Conservation (phyloP, 768 basidiomycete genomes). For the Auricularia auricula-judae region DNA sequence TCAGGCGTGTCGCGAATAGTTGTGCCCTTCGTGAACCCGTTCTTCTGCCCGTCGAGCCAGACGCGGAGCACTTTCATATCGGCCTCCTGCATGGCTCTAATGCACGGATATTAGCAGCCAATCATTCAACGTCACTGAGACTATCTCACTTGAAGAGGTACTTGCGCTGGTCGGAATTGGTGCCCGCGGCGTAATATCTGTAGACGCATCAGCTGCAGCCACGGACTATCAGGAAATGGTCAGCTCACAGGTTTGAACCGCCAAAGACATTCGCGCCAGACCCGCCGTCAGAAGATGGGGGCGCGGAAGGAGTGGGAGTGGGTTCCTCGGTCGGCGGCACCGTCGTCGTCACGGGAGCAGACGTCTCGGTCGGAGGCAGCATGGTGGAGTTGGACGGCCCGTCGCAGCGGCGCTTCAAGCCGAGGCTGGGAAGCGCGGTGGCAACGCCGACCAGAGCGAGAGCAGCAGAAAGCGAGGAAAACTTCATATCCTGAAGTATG, state of each 20-base stretch:
- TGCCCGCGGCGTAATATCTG: neutral
- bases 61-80: slow-evolving; percentile 16
- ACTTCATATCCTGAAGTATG: no score
- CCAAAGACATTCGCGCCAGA: neutral
- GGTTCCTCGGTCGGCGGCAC: neutral
- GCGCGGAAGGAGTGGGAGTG: neutral
- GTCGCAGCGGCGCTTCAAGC: no score
- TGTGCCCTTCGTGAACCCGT: slow-evolving; percentile 7
- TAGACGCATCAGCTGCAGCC: no score
- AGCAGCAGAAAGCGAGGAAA: no score
- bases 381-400: no score
- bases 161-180: neutral
- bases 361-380: no score
- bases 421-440: no score
- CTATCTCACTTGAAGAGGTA: neutral
- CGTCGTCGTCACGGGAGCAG: no score
- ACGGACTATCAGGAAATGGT: no score
- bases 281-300: neutral
- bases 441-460: no score
- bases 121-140: neutral
- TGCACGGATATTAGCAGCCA: neutral
- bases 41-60: slow-evolving; percentile 19
- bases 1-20: slow-evolving; percentile 19
- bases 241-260: neutral
- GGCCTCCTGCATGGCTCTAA: neutral